Evolutionary conservation across 148 eudicot genomes (phyloP).

Genomic region (Persicaria tinctoria): DNA sequence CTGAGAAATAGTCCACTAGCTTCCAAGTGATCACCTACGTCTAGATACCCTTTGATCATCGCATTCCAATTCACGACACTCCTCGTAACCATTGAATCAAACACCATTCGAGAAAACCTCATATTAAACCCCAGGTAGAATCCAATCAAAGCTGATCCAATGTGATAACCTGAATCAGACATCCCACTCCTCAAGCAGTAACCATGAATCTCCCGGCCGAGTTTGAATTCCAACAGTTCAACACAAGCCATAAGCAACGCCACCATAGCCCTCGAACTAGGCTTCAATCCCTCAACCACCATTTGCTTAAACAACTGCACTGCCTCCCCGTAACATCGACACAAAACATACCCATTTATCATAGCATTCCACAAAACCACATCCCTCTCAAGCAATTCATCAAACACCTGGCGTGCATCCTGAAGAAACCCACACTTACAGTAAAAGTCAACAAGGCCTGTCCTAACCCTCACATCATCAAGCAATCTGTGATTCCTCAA

Average conservation of each 20-base stretch:
- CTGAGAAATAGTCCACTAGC: constrained; percentile 25
- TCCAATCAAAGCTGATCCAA: constrained; percentile 40
- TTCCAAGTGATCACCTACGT: constrained; percentile 24
- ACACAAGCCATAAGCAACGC: constrained; percentile 38
- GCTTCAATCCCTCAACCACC: constrained; percentile 28
- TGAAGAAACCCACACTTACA: constrained; percentile 39
- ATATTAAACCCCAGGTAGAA: constrained; percentile 34
- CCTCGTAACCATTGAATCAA: constrained; percentile 30
- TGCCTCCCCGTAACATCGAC: constrained; percentile 29
- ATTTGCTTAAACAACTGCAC: constrained; percentile 27
- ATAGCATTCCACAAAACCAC: constrained; percentile 54
- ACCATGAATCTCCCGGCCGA: constrained; percentile 48
- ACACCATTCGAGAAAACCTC: constrained; percentile 23
- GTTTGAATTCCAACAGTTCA: constrained; percentile 26
- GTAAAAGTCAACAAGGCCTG: constrained; percentile 42
- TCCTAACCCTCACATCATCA: constrained; percentile 29
- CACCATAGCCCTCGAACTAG: constrained; percentile 38
- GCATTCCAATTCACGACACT: constrained; percentile 40
- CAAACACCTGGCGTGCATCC: constrained; percentile 35
- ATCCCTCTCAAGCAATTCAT: constrained; percentile 39
- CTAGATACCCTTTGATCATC: constrained; percentile 35
- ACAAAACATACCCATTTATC: constrained; percentile 44
- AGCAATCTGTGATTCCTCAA: constrained; percentile 17
- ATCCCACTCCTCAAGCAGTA: constrained; percentile 45
- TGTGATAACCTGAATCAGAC: constrained; percentile 28